phyloP scores from a whole-genome alignment of 805 yeast species.

The Barnettozyma sucrosica region DNA sequence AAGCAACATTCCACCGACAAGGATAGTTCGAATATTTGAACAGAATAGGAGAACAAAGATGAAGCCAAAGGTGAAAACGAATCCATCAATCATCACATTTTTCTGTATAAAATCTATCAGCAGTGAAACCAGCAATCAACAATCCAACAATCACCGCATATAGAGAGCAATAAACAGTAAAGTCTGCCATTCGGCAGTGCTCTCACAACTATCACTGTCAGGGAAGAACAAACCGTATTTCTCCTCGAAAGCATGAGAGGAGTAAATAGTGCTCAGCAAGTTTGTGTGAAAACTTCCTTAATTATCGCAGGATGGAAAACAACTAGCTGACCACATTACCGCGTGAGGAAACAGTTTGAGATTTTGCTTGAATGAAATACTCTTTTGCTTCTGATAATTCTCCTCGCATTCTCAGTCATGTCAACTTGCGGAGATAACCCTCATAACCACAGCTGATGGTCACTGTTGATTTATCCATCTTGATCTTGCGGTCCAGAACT shows the following conservation, averaged over 20 bases:
- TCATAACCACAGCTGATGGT: background rate
- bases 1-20: constrained; percentile 36
- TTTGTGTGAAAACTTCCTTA: constrained; percentile 34
- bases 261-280: constrained; percentile 32
- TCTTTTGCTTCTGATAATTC: background rate
- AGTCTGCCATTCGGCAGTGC: constrained; percentile 36
- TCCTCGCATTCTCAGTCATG: background rate
- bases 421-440: background rate
- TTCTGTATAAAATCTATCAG: constrained; percentile 33
- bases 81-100: constrained; percentile 28
- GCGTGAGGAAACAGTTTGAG: constrained; percentile 20
- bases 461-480: background rate
- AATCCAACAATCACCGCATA: constrained; percentile 28
- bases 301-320: constrained; percentile 32
- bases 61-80: constrained; percentile 29
- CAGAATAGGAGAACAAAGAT: constrained; percentile 38
- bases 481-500: too few species aligned
- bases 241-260: constrained; percentile 31
- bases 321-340: constrained; percentile 32
- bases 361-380: constrained; percentile 6
- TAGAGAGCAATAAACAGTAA: constrained; percentile 31
- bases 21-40: constrained; percentile 30
- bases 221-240: constrained; percentile 28
- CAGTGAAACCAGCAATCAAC: constrained; percentile 15
- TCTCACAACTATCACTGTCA: constrained; percentile 19